phyloP scores from a whole-genome alignment of 371 early-diverging fungal species.

The Basidiobolus heterosporus region DNA sequence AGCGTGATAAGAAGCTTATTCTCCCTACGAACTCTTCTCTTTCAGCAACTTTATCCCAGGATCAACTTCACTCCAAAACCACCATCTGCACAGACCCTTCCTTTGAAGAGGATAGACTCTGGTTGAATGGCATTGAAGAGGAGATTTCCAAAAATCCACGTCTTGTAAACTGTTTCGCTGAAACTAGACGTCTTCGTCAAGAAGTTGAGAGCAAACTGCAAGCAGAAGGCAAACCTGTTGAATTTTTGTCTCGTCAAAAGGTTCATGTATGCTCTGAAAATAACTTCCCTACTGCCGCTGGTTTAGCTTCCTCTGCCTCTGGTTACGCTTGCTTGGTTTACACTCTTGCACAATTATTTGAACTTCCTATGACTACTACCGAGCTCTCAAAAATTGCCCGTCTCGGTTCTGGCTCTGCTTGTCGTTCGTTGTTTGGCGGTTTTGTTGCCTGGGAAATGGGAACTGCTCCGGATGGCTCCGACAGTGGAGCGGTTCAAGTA shows the following conservation, averaged over 20 bases:
- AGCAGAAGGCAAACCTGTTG: slow-evolving; percentile 14
- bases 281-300: slow-evolving; percentile 98
- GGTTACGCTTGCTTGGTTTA: slow-evolving; percentile 90
- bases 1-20: slow-evolving; percentile 74
- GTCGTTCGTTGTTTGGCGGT: slow-evolving; percentile 91
- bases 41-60: slow-evolving; percentile 89
- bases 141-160: slow-evolving; percentile 65
- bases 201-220: slow-evolving; percentile 37
- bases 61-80: slow-evolving; percentile 85
- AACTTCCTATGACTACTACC: slow-evolving; percentile 40
- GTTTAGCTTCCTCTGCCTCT: slow-evolving; percentile 97
- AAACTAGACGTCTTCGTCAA: slow-evolving; percentile 57
- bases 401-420: slow-evolving; percentile 91
- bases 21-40: slow-evolving; percentile 94
- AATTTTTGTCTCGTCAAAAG: slow-evolving; percentile 32
- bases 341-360: slow-evolving; percentile 63
- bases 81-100: slow-evolving; percentile 57
- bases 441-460: slow-evolving; percentile 96
- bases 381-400: slow-evolving; percentile 87
- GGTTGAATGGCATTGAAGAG: slow-evolving; percentile 88
- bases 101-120: slow-evolving; percentile 55
- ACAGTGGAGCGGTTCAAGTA: slow-evolving; percentile 80
- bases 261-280: slow-evolving; percentile 84
- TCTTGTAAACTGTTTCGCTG: slow-evolving; percentile 65
- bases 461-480: slow-evolving; percentile 50